Evolutionary conservation across 305 asterid genomes (phyloP).

Genomic region (Fraxinus dipetala): DNA sequence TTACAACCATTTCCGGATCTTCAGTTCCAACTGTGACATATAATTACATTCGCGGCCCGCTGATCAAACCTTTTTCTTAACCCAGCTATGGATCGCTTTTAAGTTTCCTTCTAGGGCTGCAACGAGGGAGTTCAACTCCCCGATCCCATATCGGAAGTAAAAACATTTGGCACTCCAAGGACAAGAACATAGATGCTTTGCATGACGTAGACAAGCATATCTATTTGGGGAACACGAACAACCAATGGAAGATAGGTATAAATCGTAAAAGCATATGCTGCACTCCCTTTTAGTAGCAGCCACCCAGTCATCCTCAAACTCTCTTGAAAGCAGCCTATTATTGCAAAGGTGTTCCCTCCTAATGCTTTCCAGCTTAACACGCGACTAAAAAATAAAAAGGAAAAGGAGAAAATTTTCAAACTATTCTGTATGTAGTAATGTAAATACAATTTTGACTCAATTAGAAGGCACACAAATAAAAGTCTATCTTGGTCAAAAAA

Average conservation of each 20-base stretch:
- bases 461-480: background rate
- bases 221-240: conserved; percentile 65
- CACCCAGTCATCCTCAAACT: conserved; percentile 39
- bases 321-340: conserved; percentile 22
- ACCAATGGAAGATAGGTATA: conserved; percentile 59
- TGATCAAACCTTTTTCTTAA: conserved; percentile 35
- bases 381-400: conserved; percentile 37
- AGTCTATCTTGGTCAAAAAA: background rate
- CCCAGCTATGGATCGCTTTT: conserved; percentile 41
- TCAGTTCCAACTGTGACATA: background rate
- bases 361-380: conserved; percentile 47
- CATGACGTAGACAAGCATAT: conserved; percentile 58
- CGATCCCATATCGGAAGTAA: conserved; percentile 38
- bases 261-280: conserved; percentile 55
- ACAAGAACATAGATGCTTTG: conserved; percentile 61
- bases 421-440: background rate
- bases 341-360: conserved; percentile 54
- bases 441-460: background rate
- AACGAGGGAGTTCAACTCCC: conserved; percentile 52
- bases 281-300: conserved; percentile 53
- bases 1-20: background rate
- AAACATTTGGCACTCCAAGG: conserved; percentile 46
- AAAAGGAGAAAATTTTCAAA: background rate
- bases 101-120: conserved; percentile 62
- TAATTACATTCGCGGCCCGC: background rate